Percentiles rank a stretch among this genome's conserved stretches.
Conservation (phyloP, 192 early-diverging fungal genomes). For the Entomortierella lignicola region DNA sequence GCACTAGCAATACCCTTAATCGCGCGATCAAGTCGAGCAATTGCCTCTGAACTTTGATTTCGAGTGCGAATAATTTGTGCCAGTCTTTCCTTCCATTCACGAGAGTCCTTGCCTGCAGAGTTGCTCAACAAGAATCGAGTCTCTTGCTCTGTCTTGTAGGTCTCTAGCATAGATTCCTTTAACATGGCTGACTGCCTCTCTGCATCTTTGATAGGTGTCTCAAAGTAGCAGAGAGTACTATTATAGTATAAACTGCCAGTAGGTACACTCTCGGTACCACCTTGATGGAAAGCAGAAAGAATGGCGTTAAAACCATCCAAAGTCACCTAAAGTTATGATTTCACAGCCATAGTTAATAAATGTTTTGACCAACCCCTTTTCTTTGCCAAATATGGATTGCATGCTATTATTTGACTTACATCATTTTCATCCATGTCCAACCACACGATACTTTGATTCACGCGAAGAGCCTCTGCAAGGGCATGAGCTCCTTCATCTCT, state of each 20-base stretch:
- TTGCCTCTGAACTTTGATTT: slow-evolving; percentile 35
- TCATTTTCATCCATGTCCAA: slow-evolving; percentile 60
- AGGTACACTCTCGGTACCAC: slow-evolving; percentile 47
- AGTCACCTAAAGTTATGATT: slow-evolving; percentile 47
- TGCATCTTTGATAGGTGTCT: slow-evolving; percentile 47
- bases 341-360: neutral
- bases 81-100: slow-evolving; percentile 51
- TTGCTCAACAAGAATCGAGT: slow-evolving; percentile 54
- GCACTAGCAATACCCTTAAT: slow-evolving; percentile 38
- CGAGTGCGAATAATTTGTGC: slow-evolving; percentile 43
- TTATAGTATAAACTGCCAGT: slow-evolving; percentile 44
- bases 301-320: slow-evolving; percentile 59
- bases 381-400: too few relatives aligned
- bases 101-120: slow-evolving; percentile 46
- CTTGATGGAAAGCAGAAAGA: slow-evolving; percentile 47
- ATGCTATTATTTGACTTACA: slow-evolving; percentile 47
- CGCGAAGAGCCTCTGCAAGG: slow-evolving; percentile 47
- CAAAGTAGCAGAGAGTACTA: slow-evolving; percentile 44
- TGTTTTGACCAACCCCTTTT: too few relatives aligned
- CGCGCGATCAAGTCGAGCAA: slow-evolving; percentile 31
- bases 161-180: slow-evolving; percentile 48
- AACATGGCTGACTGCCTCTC: slow-evolving; percentile 44
- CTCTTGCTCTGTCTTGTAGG: slow-evolving; percentile 58
- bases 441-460: slow-evolving; percentile 47
- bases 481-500: slow-evolving; percentile 54